A percentile compares a stretch with the other conserved stretches of the same genome.
Evolutionary conservation across 2,329 filamentous ascomycete species (phyloP).

Genomic region (Alternaria novae-zelandiae): DNA sequence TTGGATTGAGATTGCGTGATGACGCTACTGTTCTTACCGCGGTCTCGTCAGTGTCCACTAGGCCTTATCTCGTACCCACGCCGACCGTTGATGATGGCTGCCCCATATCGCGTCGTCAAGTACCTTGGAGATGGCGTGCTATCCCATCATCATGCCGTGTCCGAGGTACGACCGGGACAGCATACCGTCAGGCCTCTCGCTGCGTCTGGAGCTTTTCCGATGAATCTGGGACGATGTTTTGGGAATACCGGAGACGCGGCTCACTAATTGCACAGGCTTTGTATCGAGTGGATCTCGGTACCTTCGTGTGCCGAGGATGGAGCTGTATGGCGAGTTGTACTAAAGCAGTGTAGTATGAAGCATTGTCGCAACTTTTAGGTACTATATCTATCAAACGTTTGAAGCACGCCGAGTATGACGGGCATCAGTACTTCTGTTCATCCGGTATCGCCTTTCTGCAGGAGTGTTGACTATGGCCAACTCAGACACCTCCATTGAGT

Average conservation of each 20-base stretch:
- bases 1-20: background rate
- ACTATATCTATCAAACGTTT: background rate
- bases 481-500: slow-evolving; percentile 22
- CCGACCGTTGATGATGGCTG: background rate
- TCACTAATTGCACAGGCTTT: background rate
- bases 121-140: slow-evolving; percentile 36
- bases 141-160: slow-evolving; percentile 17
- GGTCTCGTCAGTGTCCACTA: background rate
- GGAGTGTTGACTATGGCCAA: slow-evolving; percentile 18
- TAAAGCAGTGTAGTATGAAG: background rate
- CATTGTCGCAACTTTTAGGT: background rate
- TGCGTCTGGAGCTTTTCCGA: background rate
- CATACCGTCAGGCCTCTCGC: background rate
- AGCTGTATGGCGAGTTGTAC: background rate
- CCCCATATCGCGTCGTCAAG: slow-evolving; percentile 17
- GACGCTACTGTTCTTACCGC: background rate
- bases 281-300: background rate
- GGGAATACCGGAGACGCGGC: background rate
- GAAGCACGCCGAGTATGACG: too few species aligned
- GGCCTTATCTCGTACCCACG: background rate
- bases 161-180: background rate
- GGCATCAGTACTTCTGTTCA: background rate
- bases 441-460: background rate
- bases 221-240: background rate
- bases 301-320: background rate